Conservation (phyloP, 208 protist genomes). For the Leptomonas pyrrhocoris region DNA sequence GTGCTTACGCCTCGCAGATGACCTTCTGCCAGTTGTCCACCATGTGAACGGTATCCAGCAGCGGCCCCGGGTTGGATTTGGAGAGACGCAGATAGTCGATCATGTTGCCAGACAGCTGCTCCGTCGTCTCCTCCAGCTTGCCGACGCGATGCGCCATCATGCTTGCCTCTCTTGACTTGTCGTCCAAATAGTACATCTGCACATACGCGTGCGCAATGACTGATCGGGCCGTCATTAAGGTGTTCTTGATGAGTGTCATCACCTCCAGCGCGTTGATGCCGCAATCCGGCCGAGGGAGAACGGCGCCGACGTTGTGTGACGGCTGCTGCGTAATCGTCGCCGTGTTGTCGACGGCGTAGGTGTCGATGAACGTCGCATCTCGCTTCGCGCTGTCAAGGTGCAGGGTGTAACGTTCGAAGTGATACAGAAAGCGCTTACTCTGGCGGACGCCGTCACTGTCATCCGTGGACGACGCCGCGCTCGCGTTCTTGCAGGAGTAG, state of each 20-base stretch:
- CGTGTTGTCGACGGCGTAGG: not conserved
- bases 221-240: constrained; percentile 9
- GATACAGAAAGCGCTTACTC: constrained; percentile 23
- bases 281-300: not conserved
- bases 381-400: constrained; percentile 29
- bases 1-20: constrained; percentile 16
- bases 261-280: not conserved
- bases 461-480: no score
- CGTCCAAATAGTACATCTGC: constrained; percentile 26
- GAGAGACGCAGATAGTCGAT: not conserved
- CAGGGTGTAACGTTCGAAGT: constrained; percentile 27
- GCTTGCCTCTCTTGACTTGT: constrained; percentile 2
- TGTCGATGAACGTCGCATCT: constrained; percentile 11
- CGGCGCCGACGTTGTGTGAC: not conserved
- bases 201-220: constrained; percentile 34
- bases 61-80: constrained; percentile 5
- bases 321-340: not conserved
- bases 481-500: constrained; percentile 34
- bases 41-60: constrained; percentile 16
- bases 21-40: constrained; percentile 20
- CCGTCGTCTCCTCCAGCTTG: constrained; percentile 35
- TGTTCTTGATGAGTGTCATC: constrained; percentile 15
- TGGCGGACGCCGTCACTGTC: not conserved
- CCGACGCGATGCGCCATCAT: constrained; percentile 26
- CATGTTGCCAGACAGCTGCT: constrained; percentile 17